Evolutionary conservation across 225 moss, liverwort and hornwort genomes (phyloP).

Genomic region (Antitrichia curtipendula): DNA sequence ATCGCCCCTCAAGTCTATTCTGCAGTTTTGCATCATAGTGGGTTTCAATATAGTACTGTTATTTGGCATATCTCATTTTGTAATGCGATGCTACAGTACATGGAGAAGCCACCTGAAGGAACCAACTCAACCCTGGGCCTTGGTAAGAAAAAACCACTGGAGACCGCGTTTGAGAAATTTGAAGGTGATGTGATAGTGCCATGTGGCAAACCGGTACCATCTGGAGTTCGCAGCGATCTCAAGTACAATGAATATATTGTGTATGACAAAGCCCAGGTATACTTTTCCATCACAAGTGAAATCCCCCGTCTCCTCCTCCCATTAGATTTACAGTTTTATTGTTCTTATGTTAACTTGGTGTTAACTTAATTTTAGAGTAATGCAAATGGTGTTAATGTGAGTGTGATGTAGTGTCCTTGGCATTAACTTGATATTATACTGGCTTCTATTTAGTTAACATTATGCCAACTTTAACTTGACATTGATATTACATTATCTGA

Average conservation of each 20-base stretch:
- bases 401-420: not conserved
- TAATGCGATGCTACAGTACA: constrained; percentile 41
- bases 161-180: constrained; percentile 62
- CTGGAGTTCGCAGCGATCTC: constrained; percentile 52
- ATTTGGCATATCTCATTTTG: not conserved
- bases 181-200: constrained; percentile 72
- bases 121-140: constrained; percentile 78
- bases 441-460: not conserved
- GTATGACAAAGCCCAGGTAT: constrained; percentile 85
- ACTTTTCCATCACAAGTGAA: not conserved
- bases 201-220: constrained; percentile 69
- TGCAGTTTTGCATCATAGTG: not conserved
- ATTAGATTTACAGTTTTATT: not conserved
- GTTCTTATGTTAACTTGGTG: not conserved
- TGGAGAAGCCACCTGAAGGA: constrained; percentile 68
- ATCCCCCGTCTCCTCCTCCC: not conserved
- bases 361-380: not conserved
- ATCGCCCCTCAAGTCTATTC: not conserved
- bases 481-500: too few relatives aligned
- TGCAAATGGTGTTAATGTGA: not conserved
- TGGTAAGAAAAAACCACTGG: constrained; percentile 59
- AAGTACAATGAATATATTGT: constrained; percentile 95
- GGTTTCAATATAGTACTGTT: not conserved
- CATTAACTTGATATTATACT: not conserved
- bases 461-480: not conserved